phyloP scores from a whole-genome alignment of 495 filamentous ascomycete species.

The Xylaria cubensis region DNA sequence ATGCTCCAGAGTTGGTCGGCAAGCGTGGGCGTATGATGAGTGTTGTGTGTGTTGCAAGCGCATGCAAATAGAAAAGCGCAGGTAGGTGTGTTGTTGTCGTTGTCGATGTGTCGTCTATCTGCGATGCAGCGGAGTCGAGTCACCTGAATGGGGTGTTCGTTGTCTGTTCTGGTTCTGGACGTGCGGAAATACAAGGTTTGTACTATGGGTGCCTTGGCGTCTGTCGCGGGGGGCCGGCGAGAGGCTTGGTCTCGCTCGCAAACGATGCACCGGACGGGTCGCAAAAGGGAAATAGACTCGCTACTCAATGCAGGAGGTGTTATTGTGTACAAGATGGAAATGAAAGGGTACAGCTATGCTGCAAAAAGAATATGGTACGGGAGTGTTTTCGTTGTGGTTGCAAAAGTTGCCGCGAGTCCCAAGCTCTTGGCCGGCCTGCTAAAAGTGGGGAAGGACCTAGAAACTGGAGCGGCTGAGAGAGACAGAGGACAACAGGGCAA shows the following conservation, averaged over 20 bases:
- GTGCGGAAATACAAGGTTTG: conserved; percentile 21
- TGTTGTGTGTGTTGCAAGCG: conserved; percentile 4
- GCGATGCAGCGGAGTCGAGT: conserved; percentile 22
- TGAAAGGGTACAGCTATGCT: conserved; percentile 30
- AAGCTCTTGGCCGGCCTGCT: conserved; percentile 38
- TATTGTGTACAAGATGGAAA: conserved; percentile 23
- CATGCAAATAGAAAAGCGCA: neutral
- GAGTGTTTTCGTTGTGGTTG: conserved; percentile 38
- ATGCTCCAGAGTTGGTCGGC: conserved; percentile 26
- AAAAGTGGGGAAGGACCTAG: conserved; percentile 34
- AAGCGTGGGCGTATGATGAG: conserved; percentile 15
- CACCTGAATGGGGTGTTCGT: conserved; percentile 4
- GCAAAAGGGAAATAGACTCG: conserved; percentile 16
- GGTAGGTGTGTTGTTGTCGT: too few species aligned
- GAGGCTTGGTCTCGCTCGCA: conserved; percentile 18
- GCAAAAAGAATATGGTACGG: conserved; percentile 11
- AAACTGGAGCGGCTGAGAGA: conserved; percentile 25
- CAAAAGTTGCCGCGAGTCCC: conserved; percentile 42
- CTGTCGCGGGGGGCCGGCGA: conserved; percentile 17
- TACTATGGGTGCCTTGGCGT: conserved; percentile 20
- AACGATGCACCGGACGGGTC: conserved; percentile 18
- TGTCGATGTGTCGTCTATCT: neutral
- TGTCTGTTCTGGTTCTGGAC: neutral
- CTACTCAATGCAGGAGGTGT: conserved; percentile 10
- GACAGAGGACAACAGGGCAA: neutral